Conservation (phyloP, 495 filamentous ascomycete genomes). For the Podospora appendiculata region DNA sequence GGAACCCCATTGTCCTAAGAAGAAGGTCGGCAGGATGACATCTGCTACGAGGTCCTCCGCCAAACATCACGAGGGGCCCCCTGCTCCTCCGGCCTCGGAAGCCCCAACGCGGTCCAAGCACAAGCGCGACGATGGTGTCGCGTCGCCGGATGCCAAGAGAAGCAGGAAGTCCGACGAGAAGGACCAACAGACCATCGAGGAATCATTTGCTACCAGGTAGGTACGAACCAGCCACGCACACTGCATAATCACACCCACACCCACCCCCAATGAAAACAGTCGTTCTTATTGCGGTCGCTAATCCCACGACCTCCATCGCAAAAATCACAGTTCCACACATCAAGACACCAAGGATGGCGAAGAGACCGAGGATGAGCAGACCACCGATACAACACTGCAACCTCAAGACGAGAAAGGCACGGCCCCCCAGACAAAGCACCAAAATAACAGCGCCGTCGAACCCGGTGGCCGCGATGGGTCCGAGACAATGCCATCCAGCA, state of each 20-base stretch:
- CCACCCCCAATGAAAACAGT: too few species aligned
- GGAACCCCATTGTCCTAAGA: too few species aligned
- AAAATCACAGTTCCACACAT: neutral
- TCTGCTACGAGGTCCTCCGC: constrained; percentile 11
- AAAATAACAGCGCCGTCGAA: constrained; percentile 12
- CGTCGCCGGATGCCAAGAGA: constrained; percentile 9
- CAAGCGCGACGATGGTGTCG: constrained; percentile 5
- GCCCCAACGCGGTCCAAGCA: constrained; percentile 16
- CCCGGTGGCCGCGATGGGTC: constrained; percentile 6
- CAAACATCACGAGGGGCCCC: constrained; percentile 5
- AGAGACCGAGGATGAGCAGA: neutral
- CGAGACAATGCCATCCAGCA: constrained; percentile 52
- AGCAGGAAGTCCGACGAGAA: constrained; percentile 7
- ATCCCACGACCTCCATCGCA: neutral
- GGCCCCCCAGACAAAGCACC: neutral
- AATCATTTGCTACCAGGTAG: constrained; percentile 1
- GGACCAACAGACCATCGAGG: constrained; percentile 2
- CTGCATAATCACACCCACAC: too few species aligned
- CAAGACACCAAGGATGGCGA: neutral
- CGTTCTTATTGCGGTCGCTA: neutral
- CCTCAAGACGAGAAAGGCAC: neutral
- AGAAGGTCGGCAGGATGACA: constrained; percentile 3
- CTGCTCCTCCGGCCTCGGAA: constrained; percentile 5
- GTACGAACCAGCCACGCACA: neutral
- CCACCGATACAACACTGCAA: neutral